A percentile compares a stretch with the other conserved stretches of the same genome.
Conservation (phyloP, 208 protist genomes). For the Trypanosoma conorhini region DNA sequence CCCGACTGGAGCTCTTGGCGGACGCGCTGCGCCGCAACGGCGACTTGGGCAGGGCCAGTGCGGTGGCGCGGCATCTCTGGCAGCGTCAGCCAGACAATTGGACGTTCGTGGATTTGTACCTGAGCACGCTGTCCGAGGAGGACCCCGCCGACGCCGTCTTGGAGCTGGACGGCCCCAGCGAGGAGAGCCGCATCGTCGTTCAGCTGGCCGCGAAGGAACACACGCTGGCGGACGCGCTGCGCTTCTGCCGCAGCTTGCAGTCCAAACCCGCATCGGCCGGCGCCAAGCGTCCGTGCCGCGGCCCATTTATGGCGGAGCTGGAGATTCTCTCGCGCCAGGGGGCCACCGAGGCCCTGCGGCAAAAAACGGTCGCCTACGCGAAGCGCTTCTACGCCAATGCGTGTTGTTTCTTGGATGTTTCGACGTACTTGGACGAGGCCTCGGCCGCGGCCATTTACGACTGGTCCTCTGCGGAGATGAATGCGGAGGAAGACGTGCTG, state of each 20-base stretch:
- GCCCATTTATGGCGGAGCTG: constrained; percentile 80
- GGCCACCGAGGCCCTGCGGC: constrained; percentile 26
- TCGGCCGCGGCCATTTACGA: constrained; percentile 53
- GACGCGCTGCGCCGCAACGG: constrained; percentile 40
- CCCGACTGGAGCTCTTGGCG: constrained; percentile 74
- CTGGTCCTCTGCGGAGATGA: constrained; percentile 40
- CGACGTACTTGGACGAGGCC: constrained; percentile 63
- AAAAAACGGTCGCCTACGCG: constrained; percentile 61
- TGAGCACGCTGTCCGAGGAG: constrained; percentile 41
- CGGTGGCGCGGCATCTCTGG: constrained; percentile 62
- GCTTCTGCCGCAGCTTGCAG: constrained; percentile 33
- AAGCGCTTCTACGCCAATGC: constrained; percentile 70
- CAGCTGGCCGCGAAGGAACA: constrained; percentile 39
- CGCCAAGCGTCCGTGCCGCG: constrained; percentile 48
- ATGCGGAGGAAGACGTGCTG: constrained; percentile 12
- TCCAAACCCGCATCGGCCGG: constrained; percentile 33
- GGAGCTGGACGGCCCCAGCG: constrained; percentile 33
- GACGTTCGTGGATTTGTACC: constrained; percentile 64
- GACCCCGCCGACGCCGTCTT: constrained; percentile 17
- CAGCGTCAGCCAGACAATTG: constrained; percentile 76
- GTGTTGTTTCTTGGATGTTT: constrained; percentile 84
- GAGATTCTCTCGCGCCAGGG: constrained; percentile 49
- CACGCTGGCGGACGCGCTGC: constrained; percentile 50
- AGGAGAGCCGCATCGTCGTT: constrained; percentile 39
- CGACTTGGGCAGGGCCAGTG: constrained; percentile 50